phyloP scores from a whole-genome alignment of 768 basidiomycete species.

The Boletus barrowsii region DNA sequence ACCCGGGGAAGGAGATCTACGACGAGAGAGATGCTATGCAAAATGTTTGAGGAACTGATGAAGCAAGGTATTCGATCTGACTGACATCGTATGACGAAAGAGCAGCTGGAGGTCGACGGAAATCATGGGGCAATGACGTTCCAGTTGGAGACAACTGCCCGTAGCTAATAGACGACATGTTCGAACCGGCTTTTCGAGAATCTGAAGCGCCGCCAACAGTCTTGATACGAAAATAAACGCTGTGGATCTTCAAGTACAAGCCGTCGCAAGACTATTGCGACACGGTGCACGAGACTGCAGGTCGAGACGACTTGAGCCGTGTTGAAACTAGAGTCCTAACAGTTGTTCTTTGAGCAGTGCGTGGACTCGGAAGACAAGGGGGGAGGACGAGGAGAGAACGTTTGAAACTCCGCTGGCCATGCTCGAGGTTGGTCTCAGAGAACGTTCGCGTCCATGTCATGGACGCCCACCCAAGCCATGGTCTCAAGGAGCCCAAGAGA shows the following conservation, averaged over 20 bases:
- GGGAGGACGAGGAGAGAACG: slow-evolving; percentile 22
- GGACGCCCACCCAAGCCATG: slow-evolving; percentile 22
- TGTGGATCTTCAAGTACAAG: slow-evolving; percentile 3
- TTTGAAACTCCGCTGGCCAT: slow-evolving; percentile 34
- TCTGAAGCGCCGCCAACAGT: slow-evolving; percentile 5
- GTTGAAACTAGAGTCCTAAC: slow-evolving; percentile 4
- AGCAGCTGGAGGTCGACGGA: slow-evolving; percentile 26
- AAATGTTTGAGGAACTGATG: slow-evolving; percentile 20
- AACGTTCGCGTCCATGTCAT: slow-evolving; percentile 12
- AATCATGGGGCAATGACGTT: slow-evolving; percentile 24
- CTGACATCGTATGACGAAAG: slow-evolving; percentile 33
- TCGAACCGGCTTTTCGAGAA: slow-evolving; percentile 3
- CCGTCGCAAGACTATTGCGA: not conserved
- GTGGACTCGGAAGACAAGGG: slow-evolving; percentile 13
- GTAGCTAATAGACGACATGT: slow-evolving; percentile 28
- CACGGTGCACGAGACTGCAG: slow-evolving; percentile 4
- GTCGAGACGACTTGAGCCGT: slow-evolving; percentile 1
- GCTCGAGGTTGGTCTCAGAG: slow-evolving; percentile 10
- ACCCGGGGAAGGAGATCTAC: slow-evolving; percentile 50
- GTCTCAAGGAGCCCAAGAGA: slow-evolving; percentile 44
- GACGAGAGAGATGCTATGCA: slow-evolving; percentile 32
- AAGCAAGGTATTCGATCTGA: slow-evolving; percentile 19
- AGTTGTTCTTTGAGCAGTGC: slow-evolving; percentile 5
- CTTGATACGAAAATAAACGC: slow-evolving; percentile 2
- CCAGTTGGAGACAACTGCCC: slow-evolving; percentile 26